Evolutionary conservation across 176 grass and related monocot species (phyloP).

Genomic region (Melocanna baccifera): DNA sequence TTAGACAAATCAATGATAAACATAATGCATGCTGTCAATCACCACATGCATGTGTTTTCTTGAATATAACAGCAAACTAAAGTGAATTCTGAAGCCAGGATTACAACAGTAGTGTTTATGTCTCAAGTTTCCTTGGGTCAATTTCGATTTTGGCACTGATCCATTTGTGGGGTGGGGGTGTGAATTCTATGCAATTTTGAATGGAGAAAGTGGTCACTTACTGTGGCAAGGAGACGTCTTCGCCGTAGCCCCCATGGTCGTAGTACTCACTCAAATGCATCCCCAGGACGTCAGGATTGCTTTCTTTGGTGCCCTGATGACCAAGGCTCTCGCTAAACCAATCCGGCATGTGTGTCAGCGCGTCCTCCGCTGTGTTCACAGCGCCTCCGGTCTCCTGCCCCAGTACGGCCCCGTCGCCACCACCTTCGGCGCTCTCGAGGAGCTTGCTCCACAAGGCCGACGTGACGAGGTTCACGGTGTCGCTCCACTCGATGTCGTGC

Average conservation of each 20-base stretch:
- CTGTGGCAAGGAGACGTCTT: conserved; percentile 55
- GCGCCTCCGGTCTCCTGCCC: not conserved
- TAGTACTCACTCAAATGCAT: conserved; percentile 42
- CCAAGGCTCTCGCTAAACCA: conserved; percentile 20
- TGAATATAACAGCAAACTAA: not conserved
- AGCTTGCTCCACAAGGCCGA: conserved; percentile 91
- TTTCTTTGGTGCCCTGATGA: not conserved
- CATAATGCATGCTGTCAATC: not conserved
- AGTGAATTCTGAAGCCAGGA: not conserved
- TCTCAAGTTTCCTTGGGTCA: not conserved
- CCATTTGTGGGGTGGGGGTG: not conserved
- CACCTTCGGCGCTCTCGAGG: conserved; percentile 62
- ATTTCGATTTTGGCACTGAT: not conserved
- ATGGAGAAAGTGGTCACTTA: conserved; percentile 33
- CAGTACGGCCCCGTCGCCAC: not conserved
- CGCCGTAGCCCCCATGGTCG: not conserved
- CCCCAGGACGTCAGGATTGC: conserved; percentile 14
- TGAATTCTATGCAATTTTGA: not conserved
- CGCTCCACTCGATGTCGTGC: conserved; percentile 90
- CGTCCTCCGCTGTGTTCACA: not conserved
- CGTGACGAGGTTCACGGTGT: conserved; percentile 71
- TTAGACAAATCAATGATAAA: not conserved
- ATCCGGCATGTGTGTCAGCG: not conserved
- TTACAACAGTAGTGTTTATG: not conserved
- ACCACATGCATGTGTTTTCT: not conserved